Evolutionary conservation across 2,329 filamentous ascomycete genomes (phyloP).

Genomic region (Penicillium sp.): DNA sequence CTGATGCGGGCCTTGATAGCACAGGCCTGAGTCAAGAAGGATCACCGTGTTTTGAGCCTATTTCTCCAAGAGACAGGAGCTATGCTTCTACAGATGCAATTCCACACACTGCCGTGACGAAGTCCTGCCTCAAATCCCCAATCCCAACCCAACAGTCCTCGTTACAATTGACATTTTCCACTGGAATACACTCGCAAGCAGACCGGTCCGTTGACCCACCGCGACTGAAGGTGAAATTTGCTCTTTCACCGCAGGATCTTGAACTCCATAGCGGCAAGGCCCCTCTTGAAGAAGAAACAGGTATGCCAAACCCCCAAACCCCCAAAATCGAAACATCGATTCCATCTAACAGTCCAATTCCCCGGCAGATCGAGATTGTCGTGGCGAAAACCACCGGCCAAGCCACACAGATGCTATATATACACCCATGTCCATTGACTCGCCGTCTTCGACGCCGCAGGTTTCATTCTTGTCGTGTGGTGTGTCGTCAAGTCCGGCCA

Average conservation of each 20-base stretch:
- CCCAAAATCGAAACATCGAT: neutral
- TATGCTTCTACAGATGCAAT: neutral
- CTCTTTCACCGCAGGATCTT: conserved; percentile 1
- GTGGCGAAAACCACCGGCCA: conserved; percentile 7
- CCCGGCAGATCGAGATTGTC: neutral
- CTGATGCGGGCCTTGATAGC: neutral
- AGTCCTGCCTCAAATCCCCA: conserved; percentile 4
- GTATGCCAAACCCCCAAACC: neutral
- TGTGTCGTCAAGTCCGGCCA: conserved; percentile 14
- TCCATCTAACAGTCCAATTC: neutral
- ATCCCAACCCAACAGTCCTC: neutral
- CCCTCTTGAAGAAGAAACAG: neutral
- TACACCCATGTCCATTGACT: conserved; percentile 5
- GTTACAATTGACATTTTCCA: neutral
- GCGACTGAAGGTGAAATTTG: conserved; percentile 7
- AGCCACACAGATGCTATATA: conserved; percentile 1
- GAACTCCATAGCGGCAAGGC: neutral
- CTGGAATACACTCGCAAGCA: neutral
- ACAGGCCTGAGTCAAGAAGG: neutral
- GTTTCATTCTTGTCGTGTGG: conserved; percentile 13
- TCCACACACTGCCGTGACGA: neutral
- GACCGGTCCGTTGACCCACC: conserved; percentile 1
- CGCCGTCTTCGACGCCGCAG: conserved; percentile 7
- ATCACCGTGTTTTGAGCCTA: neutral
- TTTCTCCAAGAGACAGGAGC: neutral